A percentile compares a stretch with the other conserved stretches of the same genome.
phyloP scores from a whole-genome alignment of 345 rosid species.

The Capsella bursapastoris region DNA sequence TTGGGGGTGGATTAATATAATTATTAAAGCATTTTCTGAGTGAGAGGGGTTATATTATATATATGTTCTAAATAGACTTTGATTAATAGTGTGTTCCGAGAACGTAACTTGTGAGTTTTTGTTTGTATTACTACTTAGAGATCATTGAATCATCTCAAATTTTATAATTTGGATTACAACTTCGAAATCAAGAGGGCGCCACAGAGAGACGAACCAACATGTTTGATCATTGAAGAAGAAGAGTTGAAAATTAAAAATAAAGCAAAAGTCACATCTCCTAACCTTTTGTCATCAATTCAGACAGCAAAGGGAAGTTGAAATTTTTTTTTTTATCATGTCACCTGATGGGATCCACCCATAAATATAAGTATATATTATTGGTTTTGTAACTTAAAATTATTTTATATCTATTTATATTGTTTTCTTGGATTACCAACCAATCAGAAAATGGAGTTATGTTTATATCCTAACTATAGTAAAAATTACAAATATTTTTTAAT shows the following conservation, averaged over 20 bases:
- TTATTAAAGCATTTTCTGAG: conserved; percentile 9
- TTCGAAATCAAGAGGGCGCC: conserved; percentile 26
- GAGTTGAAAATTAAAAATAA: conserved; percentile 16
- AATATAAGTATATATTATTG: neutral
- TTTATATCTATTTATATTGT: neutral
- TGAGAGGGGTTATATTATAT: neutral
- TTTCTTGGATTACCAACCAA: neutral
- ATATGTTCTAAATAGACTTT: neutral
- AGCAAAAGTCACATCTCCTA: conserved; percentile 26
- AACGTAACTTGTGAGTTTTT: conserved; percentile 1
- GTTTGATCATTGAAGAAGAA: conserved; percentile 4
- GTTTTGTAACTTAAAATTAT: neutral
- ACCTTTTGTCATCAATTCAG: conserved; percentile 32
- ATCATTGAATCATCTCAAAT: neutral
- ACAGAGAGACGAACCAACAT: conserved; percentile 15
- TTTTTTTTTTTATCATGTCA: conserved; percentile 21
- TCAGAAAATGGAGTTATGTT: neutral
- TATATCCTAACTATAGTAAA: neutral
- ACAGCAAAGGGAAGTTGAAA: conserved; percentile 26
- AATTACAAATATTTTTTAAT: too few relatives aligned
- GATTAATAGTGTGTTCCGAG: neutral
- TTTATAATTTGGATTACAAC: neutral
- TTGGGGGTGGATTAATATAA: neutral
- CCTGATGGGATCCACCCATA: conserved; percentile 42
- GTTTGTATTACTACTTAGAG: conserved; percentile 4